A percentile compares a stretch with the other conserved stretches of the same genome.
These are phyloP conservation scores for Picochlorum sp. DNA, from an alignment of 139 green algal species.

Conservation along the genomic window DNA sequence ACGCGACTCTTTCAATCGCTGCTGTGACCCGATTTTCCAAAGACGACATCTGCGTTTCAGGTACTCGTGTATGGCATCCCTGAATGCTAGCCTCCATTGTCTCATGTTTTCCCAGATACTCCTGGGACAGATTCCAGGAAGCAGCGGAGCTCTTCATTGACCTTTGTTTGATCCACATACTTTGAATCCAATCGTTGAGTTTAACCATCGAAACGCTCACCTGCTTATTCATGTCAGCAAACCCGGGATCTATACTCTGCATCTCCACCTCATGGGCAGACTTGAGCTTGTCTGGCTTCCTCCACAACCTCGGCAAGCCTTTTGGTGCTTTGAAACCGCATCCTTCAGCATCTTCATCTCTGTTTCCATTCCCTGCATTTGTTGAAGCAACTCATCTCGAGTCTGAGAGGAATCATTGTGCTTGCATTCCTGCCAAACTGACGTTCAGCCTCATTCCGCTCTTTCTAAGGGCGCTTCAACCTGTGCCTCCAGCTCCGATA, in stretches of 20 bases:
- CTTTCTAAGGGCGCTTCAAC: background rate
- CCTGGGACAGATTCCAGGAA: conserved; percentile 58
- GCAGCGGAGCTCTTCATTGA: conserved; percentile 45
- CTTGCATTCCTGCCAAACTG: conserved; percentile 7
- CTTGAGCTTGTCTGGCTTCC: background rate
- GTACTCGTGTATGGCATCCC: conserved; percentile 2
- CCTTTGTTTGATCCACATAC: conserved; percentile 11
- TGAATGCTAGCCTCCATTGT: background rate
- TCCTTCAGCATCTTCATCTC: conserved; percentile 30
- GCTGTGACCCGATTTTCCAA: too few relatives aligned
- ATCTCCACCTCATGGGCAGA: background rate
- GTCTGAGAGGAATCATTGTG: conserved; percentile 3
- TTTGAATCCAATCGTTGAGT: background rate
- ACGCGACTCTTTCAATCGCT: too few relatives aligned
- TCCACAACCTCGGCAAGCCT: conserved; percentile 9
- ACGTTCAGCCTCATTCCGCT: conserved; percentile 2
- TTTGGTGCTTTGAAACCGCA: conserved; percentile 25
- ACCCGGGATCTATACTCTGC: background rate
- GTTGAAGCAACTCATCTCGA: conserved; percentile 4
- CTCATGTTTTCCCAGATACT: conserved; percentile 18
- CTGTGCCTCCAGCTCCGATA: conserved; percentile 1
- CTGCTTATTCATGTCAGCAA: background rate
- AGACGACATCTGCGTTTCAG: background rate
- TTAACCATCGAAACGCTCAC: background rate
- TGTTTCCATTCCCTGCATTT: conserved; percentile 21